Percentiles rank a stretch among this genome's conserved stretches.
Conservation (phyloP, 176 grass and related monocot species). For the Pontederia paniculata region DNA sequence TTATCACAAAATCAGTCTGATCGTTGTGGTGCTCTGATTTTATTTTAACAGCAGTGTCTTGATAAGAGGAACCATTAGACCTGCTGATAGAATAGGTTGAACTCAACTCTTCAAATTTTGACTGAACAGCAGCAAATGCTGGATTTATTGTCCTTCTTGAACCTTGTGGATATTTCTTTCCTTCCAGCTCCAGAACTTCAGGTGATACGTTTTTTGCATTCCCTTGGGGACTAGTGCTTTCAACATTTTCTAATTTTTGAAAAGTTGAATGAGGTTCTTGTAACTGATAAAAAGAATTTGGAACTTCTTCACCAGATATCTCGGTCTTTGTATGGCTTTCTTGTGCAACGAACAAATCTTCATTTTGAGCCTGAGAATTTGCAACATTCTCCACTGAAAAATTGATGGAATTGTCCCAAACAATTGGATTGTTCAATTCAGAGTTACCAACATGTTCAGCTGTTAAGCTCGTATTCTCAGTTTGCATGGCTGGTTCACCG, state of each 20-base stretch:
- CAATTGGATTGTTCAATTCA: conserved; percentile 18
- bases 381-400: conserved; percentile 20
- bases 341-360: conserved; percentile 6
- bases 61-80: conserved; percentile 35
- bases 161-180: conserved; percentile 22
- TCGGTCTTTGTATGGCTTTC: conserved; percentile 15
- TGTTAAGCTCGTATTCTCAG: not conserved
- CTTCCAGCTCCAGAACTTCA: conserved; percentile 35
- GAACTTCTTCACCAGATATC: conserved; percentile 21
- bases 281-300: conserved; percentile 18
- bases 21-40: conserved; percentile 23
- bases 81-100: conserved; percentile 33
- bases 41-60: conserved; percentile 32
- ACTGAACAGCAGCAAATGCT: conserved; percentile 78
- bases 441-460: conserved; percentile 3
- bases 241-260: conserved; percentile 12
- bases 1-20: conserved; percentile 21
- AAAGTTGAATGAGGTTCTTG: conserved; percentile 6
- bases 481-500: not conserved
- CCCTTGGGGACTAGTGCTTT: conserved; percentile 12
- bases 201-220: conserved; percentile 23
- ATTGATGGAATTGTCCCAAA: conserved; percentile 20
- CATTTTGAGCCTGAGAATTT: conserved; percentile 32
- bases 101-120: conserved; percentile 82
- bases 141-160: conserved; percentile 56